These are phyloP conservation scores for Aspergillus alliaceus DNA, from an alignment of 2,329 filamentous ascomycete genomes.

Conservation along the genomic window DNA sequence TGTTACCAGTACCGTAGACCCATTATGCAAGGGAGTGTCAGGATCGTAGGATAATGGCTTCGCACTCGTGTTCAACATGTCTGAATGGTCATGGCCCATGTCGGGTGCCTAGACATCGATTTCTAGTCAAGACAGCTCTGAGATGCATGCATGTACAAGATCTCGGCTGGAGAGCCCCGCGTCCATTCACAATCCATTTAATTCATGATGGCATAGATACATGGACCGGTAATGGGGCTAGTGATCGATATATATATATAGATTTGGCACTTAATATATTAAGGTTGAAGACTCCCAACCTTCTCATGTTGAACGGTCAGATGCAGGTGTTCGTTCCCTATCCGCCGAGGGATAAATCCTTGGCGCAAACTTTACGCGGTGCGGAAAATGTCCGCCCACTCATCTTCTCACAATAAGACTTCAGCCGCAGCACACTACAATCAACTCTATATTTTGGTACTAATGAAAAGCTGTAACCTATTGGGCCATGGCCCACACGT, in stretches of 20 bases:
- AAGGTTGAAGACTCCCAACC: too few relatives aligned
- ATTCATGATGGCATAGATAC: slow-evolving; percentile 9
- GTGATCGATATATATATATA: neutral
- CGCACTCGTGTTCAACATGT: slow-evolving; percentile 22
- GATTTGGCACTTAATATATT: too few relatives aligned
- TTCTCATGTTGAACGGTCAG: neutral
- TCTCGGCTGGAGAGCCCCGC: slow-evolving; percentile 2
- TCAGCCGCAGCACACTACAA: too few relatives aligned
- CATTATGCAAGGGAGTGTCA: slow-evolving; percentile 15
- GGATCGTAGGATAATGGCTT: slow-evolving; percentile 16
- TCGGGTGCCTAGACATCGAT: slow-evolving; percentile 18
- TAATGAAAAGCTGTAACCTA: neutral
- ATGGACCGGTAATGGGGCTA: neutral
- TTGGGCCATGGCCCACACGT: neutral
- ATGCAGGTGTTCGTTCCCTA: too few relatives aligned
- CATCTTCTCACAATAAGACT: too few relatives aligned
- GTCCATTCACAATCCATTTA: slow-evolving; percentile 3
- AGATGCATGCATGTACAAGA: slow-evolving; percentile 10
- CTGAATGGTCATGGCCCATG: slow-evolving; percentile 32
- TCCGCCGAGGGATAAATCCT: neutral
- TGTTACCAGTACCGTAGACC: slow-evolving; percentile 4
- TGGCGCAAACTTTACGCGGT: neutral
- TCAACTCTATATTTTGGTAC: too few relatives aligned
- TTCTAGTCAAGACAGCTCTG: slow-evolving; percentile 5
- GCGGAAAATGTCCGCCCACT: neutral